Conservation (phyloP, 345 rosid genomes). For the Capsella bursapastoris region DNA sequence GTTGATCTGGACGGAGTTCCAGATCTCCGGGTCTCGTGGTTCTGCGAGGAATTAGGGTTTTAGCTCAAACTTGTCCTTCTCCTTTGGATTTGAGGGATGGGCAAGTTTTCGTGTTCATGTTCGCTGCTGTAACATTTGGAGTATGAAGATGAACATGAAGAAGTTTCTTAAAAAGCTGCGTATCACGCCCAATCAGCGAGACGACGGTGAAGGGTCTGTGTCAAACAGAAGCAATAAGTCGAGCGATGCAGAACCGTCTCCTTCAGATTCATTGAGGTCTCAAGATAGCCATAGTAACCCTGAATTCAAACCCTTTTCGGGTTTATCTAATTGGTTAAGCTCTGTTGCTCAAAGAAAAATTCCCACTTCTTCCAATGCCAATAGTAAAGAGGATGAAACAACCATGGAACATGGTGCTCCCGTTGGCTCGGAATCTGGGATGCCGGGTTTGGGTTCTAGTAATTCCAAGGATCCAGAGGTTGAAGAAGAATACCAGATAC, state of each 20-base stretch:
- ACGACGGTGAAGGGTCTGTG: conserved; percentile 63
- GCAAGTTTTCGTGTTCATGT: conserved; percentile 62
- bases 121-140: conserved; percentile 56
- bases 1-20: conserved; percentile 41
- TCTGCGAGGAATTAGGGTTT: conserved; percentile 33
- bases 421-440: conserved; percentile 50
- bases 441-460: conserved; percentile 61
- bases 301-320: conserved; percentile 72
- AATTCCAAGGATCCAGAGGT: conserved; percentile 75
- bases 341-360: conserved; percentile 67
- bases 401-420: conserved; percentile 54
- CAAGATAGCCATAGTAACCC: conserved; percentile 34
- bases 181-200: conserved; percentile 63
- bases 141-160: conserved; percentile 67
- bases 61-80: not conserved
- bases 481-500: conserved; percentile 95
- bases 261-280: conserved; percentile 54
- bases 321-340: conserved; percentile 80
- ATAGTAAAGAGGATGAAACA: conserved; percentile 46
- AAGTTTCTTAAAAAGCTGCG: conserved; percentile 90
- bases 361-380: conserved; percentile 66
- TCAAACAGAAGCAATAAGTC: conserved; percentile 65
- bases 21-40: conserved; percentile 37
- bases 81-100: conserved; percentile 51
- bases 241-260: conserved; percentile 52